phyloP scores from a whole-genome alignment of 495 filamentous ascomycete genomes.

The Viridothelium virens region DNA sequence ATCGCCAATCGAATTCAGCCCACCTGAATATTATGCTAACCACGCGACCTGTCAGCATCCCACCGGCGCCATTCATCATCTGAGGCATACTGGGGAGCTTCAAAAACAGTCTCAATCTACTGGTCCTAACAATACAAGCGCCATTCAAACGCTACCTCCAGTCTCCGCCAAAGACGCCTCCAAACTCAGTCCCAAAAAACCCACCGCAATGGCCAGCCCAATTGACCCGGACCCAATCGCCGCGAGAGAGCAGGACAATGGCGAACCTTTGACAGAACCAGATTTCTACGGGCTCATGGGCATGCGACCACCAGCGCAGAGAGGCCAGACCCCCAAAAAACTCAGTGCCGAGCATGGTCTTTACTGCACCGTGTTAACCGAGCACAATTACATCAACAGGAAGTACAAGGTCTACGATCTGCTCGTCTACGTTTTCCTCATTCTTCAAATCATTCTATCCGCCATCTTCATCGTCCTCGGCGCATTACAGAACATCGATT shows the following conservation, averaged over 20 bases:
- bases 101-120: neutral
- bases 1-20: neutral
- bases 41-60: neutral
- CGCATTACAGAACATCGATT: conserved; percentile 16
- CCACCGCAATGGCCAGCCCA: neutral
- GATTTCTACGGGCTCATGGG: conserved; percentile 25
- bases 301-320: conserved; percentile 13
- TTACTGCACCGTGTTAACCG: conserved; percentile 11
- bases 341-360: conserved; percentile 17
- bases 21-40: neutral
- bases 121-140: neutral
- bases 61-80: neutral
- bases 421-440: conserved; percentile 18
- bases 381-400: conserved; percentile 13
- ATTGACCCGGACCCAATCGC: conserved; percentile 21
- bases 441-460: conserved; percentile 19
- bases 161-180: neutral
- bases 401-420: conserved; percentile 20
- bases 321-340: conserved; percentile 14
- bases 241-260: conserved; percentile 16
- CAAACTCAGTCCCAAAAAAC: neutral
- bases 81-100: neutral
- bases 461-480: conserved; percentile 25
- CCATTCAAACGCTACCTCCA: neutral
- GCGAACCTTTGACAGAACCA: conserved; percentile 11